Conservation (phyloP, 352 stramenopile genomes). For the Globisporangium polare region DNA sequence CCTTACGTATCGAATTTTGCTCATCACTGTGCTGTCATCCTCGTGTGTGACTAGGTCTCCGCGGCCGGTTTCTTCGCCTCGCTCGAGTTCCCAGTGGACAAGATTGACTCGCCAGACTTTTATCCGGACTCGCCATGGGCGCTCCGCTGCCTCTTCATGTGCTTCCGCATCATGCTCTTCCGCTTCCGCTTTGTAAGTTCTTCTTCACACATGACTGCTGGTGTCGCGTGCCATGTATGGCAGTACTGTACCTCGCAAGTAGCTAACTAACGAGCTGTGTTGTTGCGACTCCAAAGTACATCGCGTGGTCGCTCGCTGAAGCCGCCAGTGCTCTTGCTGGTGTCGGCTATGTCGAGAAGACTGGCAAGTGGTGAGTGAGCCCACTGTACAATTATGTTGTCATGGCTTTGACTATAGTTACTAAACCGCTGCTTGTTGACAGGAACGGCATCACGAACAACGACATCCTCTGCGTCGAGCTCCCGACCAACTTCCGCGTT, state of each 20-base stretch:
- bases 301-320: conserved; percentile 84
- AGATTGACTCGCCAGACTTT: conserved; percentile 78
- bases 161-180: conserved; percentile 71
- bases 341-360: conserved; percentile 73
- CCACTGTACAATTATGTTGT: neutral
- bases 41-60: conserved; percentile 38
- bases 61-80: conserved; percentile 68
- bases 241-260: too few species aligned
- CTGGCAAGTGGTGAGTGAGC: conserved; percentile 59
- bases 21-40: neutral
- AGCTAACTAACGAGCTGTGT: neutral
- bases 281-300: conserved; percentile 41
- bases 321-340: conserved; percentile 65
- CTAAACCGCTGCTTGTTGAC: neutral
- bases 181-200: conserved; percentile 78
- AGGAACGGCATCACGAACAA: conserved; percentile 88
- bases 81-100: conserved; percentile 68
- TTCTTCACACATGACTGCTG: neutral
- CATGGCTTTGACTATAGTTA: neutral
- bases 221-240: neutral
- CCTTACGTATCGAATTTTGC: neutral
- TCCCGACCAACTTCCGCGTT: conserved; percentile 82
- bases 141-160: conserved; percentile 68
- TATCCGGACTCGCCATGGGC: conserved; percentile 54
- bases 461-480: conserved; percentile 78